A percentile compares a stretch with the other conserved stretches of the same genome.
Evolutionary conservation across 305 asterid genomes (phyloP).

Genomic region (Fraxinus paxiana): DNA sequence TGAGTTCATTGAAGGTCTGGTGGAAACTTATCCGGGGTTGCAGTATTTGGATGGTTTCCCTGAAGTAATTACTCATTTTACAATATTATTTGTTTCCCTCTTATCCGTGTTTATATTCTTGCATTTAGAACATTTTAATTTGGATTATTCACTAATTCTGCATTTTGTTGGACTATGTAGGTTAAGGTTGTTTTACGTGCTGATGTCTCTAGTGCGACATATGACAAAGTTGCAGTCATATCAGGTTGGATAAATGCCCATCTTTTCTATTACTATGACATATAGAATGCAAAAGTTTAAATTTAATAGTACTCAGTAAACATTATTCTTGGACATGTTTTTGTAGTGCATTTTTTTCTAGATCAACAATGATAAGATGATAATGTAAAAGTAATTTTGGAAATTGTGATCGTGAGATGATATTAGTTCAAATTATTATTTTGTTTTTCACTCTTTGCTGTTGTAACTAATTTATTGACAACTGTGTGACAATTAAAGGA

Average conservation of each 20-base stretch:
- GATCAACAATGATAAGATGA: background rate
- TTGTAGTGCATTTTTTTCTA: background rate
- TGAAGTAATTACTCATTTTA: slow-evolving; percentile 38
- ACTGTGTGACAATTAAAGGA: background rate
- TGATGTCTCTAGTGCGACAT: slow-evolving; percentile 67
- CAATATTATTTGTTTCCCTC: background rate
- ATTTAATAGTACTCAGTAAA: slow-evolving; percentile 8
- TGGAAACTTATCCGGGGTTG: slow-evolving; percentile 88
- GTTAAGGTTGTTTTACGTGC: slow-evolving; percentile 94
- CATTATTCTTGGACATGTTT: background rate
- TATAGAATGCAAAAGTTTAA: background rate
- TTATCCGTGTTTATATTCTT: background rate
- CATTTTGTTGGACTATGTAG: slow-evolving; percentile 33
- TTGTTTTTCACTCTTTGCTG: background rate
- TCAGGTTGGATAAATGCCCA: slow-evolving; percentile 54
- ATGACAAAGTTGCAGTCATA: slow-evolving; percentile 85
- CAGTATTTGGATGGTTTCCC: slow-evolving; percentile 98
- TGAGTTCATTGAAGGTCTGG: slow-evolving; percentile 93
- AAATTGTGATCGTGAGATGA: background rate
- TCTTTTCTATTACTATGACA: slow-evolving; percentile 19
- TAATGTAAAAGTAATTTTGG: background rate
- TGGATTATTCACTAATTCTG: slow-evolving; percentile 20
- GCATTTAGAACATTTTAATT: background rate
- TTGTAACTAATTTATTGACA: background rate
- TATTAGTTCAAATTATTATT: background rate